Conservation (phyloP, 768 basidiomycete genomes). For the Amanita polypyramis region DNA sequence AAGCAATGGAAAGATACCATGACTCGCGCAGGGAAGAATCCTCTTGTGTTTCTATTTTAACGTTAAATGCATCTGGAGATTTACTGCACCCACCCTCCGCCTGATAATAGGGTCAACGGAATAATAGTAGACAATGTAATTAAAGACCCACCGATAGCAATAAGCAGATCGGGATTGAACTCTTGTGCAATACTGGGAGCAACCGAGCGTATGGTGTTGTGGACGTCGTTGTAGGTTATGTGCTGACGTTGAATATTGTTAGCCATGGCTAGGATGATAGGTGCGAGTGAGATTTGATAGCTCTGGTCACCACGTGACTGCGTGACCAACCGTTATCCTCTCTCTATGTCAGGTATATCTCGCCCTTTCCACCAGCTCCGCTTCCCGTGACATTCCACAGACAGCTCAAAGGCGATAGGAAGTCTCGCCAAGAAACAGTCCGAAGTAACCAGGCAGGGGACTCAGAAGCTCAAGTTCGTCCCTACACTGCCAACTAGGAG, state of each 20-base stretch:
- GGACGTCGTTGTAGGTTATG: conserved; percentile 87
- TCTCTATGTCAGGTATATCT: conserved; percentile 18
- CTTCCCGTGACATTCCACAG: conserved; percentile 19
- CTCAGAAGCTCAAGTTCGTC: conserved; percentile 72
- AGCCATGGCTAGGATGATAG: conserved; percentile 18
- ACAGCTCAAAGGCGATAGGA: conserved; percentile 54
- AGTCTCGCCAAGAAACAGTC: conserved; percentile 64
- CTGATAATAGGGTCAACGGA: conserved; percentile 21
- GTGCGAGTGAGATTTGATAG: not conserved
- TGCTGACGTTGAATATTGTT: conserved; percentile 48
- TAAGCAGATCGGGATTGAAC: conserved; percentile 81
- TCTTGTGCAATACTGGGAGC: conserved; percentile 58
- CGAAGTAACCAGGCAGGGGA: conserved; percentile 65
- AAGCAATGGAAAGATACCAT: conserved; percentile 35
- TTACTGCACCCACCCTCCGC: conserved; percentile 62
- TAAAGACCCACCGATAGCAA: conserved; percentile 59
- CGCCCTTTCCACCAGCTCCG: not conserved
- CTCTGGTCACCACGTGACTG: too few species aligned
- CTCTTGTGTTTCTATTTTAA: conserved; percentile 31
- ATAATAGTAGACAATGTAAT: not conserved
- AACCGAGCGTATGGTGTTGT: conserved; percentile 69
- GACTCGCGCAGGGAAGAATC: conserved; percentile 93
- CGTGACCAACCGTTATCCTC: not conserved
- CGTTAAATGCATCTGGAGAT: conserved; percentile 10
- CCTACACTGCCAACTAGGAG: conserved; percentile 67